Evolutionary conservation across 768 basidiomycete species (phyloP).

Genomic region (Gymnopilus junonius): DNA sequence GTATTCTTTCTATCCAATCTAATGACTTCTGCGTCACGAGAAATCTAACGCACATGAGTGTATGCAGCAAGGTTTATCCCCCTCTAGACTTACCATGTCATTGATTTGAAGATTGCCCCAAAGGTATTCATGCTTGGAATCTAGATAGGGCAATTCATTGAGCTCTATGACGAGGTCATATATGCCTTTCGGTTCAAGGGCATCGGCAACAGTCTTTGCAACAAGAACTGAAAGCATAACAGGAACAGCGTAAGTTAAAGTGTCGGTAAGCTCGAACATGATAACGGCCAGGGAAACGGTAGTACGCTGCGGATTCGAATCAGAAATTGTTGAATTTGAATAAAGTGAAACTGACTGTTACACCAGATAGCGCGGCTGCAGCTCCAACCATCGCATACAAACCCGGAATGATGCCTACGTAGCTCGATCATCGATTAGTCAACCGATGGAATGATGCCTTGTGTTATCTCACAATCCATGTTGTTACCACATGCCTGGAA

Average conservation of each 20-base stretch:
- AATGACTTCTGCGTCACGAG: conserved; percentile 71
- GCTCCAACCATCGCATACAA: conserved; percentile 97
- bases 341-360: conserved; percentile 63
- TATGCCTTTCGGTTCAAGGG: conserved; percentile 90
- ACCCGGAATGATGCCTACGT: conserved; percentile 77
- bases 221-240: conserved; percentile 89
- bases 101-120: conserved; percentile 80
- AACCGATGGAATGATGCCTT: background rate
- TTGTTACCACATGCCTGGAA: conserved; percentile 71
- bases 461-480: conserved; percentile 55
- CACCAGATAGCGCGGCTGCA: conserved; percentile 92
- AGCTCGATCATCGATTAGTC: background rate
- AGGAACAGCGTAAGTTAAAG: conserved; percentile 89
- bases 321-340: background rate
- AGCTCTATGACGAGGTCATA: conserved; percentile 97
- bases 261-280: conserved; percentile 93
- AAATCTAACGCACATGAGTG: conserved; percentile 49
- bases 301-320: conserved; percentile 56
- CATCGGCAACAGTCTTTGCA: conserved; percentile 89
- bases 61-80: background rate
- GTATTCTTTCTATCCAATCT: conserved; percentile 76
- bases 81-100: conserved; percentile 71
- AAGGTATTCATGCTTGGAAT: conserved; percentile 86
- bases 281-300: conserved; percentile 96
- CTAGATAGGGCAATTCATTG: conserved; percentile 89